Evolutionary conservation across 2,329 filamentous ascomycete species (phyloP).

Genomic region (Venturiaceae sp.): DNA sequence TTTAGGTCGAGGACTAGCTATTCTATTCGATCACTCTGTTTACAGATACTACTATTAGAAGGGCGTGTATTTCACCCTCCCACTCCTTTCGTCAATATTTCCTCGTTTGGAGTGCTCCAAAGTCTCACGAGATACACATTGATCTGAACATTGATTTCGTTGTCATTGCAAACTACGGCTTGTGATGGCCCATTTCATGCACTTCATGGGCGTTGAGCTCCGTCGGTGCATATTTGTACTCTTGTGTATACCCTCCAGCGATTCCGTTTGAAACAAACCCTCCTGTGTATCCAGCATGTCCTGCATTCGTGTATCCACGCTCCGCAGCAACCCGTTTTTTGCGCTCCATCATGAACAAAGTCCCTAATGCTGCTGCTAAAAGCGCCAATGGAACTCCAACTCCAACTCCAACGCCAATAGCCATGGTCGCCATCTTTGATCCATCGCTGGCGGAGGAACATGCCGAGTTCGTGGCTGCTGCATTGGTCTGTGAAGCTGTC

Average conservation of each 20-base stretch:
- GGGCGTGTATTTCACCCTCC: too few species aligned
- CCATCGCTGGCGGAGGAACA: not conserved
- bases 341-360: not conserved
- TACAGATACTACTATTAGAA: too few species aligned
- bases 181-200: not conserved
- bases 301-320: not conserved
- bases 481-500: not conserved
- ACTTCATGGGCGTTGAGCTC: not conserved
- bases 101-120: too few species aligned
- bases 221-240: not conserved
- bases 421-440: not conserved
- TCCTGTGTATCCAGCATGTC: not conserved
- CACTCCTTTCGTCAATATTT: too few species aligned
- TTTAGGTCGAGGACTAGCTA: too few species aligned
- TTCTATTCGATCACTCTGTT: too few species aligned
- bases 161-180: not conserved
- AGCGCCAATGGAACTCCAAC: not conserved
- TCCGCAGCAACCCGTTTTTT: not conserved
- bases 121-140: not conserved
- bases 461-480: not conserved
- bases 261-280: not conserved
- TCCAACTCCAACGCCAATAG: not conserved
- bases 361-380: not conserved
- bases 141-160: not conserved
- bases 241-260: not conserved